phyloP scores from a whole-genome alignment of 1,284 basidiomycete species.

The Rhodotorula sp. region DNA sequence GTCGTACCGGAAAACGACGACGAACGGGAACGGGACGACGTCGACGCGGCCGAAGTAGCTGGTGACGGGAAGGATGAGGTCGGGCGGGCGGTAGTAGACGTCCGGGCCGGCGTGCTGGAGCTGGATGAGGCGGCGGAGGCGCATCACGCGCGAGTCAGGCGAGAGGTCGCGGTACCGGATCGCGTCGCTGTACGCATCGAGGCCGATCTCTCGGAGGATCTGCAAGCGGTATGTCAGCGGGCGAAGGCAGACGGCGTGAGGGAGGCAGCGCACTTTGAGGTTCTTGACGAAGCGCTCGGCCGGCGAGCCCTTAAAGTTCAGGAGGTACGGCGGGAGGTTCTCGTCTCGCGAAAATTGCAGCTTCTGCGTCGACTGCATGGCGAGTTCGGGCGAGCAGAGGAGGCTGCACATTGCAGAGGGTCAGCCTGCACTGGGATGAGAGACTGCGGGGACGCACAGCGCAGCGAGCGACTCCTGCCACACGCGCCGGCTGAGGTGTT shows the following conservation, averaged over 20 bases:
- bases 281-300: conserved; percentile 78
- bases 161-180: conserved; percentile 48
- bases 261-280: conserved; percentile 61
- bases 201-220: conserved; percentile 71
- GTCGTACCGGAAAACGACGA: conserved; percentile 71
- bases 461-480: conserved; percentile 78
- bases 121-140: conserved; percentile 55
- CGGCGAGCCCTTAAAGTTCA: conserved; percentile 67
- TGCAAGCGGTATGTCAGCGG: conserved; percentile 36
- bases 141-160: not conserved
- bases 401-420: conserved; percentile 48
- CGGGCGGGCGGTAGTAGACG: conserved; percentile 58
- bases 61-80: conserved; percentile 48
- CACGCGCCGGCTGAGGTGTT: conserved; percentile 71
- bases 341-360: conserved; percentile 65
- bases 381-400: conserved; percentile 63
- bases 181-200: conserved; percentile 59
- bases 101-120: conserved; percentile 66
- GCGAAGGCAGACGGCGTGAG: not conserved
- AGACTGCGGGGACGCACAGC: conserved; percentile 48
- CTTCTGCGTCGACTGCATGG: conserved; percentile 63
- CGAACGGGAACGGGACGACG: conserved; percentile 76
- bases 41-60: conserved; percentile 71
- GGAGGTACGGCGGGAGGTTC: conserved; percentile 68
- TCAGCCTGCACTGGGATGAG: not conserved